Conservation (phyloP, 805 yeast genomes). For the Teunomyces panamensis region DNA sequence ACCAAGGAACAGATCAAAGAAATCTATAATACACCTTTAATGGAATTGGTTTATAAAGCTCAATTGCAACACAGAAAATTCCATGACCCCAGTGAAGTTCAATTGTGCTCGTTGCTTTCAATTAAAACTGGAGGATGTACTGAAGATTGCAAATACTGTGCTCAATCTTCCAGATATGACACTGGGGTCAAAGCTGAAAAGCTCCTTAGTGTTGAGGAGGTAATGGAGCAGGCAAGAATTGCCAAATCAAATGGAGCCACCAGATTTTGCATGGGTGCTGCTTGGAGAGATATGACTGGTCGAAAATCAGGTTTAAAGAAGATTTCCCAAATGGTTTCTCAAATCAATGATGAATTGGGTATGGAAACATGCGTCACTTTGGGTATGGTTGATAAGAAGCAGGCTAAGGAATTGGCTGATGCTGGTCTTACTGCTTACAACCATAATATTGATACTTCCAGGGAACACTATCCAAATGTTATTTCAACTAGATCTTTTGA, state of each 20-base stretch:
- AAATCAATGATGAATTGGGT: constrained; percentile 56
- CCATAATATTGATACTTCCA: constrained; percentile 76
- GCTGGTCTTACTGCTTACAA: constrained; percentile 80
- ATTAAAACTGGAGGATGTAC: constrained; percentile 81
- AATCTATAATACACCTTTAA: constrained; percentile 63
- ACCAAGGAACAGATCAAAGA: constrained; percentile 55
- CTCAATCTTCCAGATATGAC: constrained; percentile 66
- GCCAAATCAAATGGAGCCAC: constrained; percentile 74
- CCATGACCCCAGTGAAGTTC: constrained; percentile 69
- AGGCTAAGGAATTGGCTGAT: constrained; percentile 55
- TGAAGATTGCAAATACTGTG: constrained; percentile 79
- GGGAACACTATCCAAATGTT: constrained; percentile 72
- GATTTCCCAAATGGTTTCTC: constrained; percentile 62
- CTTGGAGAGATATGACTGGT: constrained; percentile 85
- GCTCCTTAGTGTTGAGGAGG: constrained; percentile 59
- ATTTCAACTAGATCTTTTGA: constrained; percentile 69
- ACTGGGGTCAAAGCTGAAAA: constrained; percentile 74
- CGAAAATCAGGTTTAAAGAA: constrained; percentile 63
- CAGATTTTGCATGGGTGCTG: constrained; percentile 82
- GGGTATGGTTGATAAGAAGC: constrained; percentile 72
- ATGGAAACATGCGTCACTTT: constrained; percentile 79
- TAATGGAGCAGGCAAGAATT: constrained; percentile 56
- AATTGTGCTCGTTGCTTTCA: constrained; percentile 70
- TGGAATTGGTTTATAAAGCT: constrained; percentile 58
- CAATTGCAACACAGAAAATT: constrained; percentile 63